phyloP scores from a whole-genome alignment of 2,329 filamentous ascomycete genomes.

The Parastagonospora avenae region DNA sequence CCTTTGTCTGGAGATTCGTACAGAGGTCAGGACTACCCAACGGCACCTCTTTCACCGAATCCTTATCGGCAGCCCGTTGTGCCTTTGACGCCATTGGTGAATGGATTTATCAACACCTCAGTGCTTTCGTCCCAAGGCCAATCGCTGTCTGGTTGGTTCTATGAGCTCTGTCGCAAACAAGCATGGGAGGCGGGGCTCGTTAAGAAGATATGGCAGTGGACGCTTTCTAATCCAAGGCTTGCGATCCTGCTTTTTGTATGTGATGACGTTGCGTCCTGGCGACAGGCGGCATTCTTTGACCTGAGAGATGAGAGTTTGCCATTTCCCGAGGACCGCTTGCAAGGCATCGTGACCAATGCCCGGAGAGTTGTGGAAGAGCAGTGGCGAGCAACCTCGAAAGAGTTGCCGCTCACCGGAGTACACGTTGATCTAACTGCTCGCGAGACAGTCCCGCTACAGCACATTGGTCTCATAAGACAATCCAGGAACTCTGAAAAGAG shows the following conservation, averaged over 20 bases:
- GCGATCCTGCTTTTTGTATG: slow-evolving; percentile 47
- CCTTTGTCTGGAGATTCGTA: slow-evolving; percentile 37
- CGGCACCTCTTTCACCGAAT: slow-evolving; percentile 40
- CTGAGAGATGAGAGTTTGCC: slow-evolving; percentile 46
- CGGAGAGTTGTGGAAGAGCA: slow-evolving; percentile 47
- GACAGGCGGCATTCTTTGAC: slow-evolving; percentile 45
- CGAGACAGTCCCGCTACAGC: slow-evolving; percentile 45
- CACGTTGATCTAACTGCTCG: slow-evolving; percentile 46
- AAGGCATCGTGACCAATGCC: slow-evolving; percentile 46
- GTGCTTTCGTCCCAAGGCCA: slow-evolving; percentile 43
- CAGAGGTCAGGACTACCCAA: slow-evolving; percentile 34
- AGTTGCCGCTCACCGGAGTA: slow-evolving; percentile 42
- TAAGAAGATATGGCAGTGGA: slow-evolving; percentile 49
- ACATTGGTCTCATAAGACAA: slow-evolving; percentile 36
- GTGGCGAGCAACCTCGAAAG: slow-evolving; percentile 48
- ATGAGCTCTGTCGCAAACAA: slow-evolving; percentile 43
- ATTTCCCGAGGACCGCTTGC: slow-evolving; percentile 43
- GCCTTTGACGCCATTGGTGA: slow-evolving; percentile 37
- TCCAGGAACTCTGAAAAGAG: slow-evolving; percentile 43
- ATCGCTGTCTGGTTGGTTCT: slow-evolving; percentile 44
- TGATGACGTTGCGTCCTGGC: slow-evolving; percentile 47
- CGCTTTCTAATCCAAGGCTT: slow-evolving; percentile 44
- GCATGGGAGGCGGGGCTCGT: slow-evolving; percentile 41
- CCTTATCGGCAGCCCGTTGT: slow-evolving; percentile 40
- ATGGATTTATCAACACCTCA: slow-evolving; percentile 45